Evolutionary conservation across 495 filamentous ascomycete genomes (phyloP), one percentile per base, ranked within the genome.

Genomic region (Terfezia boudieri): DNA sequence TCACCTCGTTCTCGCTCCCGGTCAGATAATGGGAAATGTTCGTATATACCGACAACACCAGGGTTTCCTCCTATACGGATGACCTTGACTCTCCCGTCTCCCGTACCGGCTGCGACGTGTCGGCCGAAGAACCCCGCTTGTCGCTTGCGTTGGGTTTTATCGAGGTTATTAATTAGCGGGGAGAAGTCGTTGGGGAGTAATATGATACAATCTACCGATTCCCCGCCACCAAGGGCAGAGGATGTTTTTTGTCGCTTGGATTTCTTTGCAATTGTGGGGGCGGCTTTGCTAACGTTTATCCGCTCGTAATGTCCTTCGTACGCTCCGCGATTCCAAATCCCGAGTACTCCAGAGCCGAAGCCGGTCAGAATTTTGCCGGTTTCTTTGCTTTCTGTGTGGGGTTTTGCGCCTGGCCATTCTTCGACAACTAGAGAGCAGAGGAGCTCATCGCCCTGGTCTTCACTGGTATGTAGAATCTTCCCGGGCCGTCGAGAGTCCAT

Each of bases 271-370:
- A 14, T 14, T 46, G 17, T 5, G 41, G 17, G 14, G 0, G 62
- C 61, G 3, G 50, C 26, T 38, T 64, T 61, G 3, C 55, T 50
- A 17, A 94, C 74, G 50, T 82, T 75, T 56, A 96, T 79, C 5
- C 86, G 76, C 65, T 93, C 86, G 58, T 90, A 83, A 65, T 93
- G 86, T 67, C 94, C 88, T 60, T 93, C 87, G 88, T 90, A 96
- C 1, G 79, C 74, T 1, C 88, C 90, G 59, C 77, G 82, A 61
- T 96, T 87, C 90, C 90, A 98, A 2, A 95, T 71, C 9, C 88
- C 92, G 57, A 95, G 60, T 6, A 93, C 76, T 14, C 90, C 90
- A 9, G 73, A 77, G 10, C 79, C 77, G 12, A 80, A 83, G 36
- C 90, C 90, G 2, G 93, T 79, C 1, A 87, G 67, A 1, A 93